Conservation (phyloP, 768 basidiomycete species). For the Boletus sp. region DNA sequence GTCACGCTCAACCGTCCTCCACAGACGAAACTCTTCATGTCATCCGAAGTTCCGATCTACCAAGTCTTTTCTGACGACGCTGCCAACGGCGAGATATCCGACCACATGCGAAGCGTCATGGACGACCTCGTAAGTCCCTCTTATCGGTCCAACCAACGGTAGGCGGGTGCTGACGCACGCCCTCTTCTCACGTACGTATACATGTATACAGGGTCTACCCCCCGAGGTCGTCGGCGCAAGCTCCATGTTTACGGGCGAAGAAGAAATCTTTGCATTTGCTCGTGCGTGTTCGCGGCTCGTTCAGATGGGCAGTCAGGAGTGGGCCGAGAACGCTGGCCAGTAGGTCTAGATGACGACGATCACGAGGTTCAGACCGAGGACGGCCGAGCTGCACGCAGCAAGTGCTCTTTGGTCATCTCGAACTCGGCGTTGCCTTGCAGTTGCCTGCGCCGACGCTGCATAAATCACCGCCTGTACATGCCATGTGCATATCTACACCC, state of each 20-base stretch:
- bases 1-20: slow-evolving; percentile 49
- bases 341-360: background rate
- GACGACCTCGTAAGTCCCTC: slow-evolving; percentile 78
- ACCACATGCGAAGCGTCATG: slow-evolving; percentile 93
- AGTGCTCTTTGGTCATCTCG: background rate
- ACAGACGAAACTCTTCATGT: slow-evolving; percentile 86
- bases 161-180: background rate
- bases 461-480: too few relatives aligned
- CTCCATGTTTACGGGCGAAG: slow-evolving; percentile 94
- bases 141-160: background rate
- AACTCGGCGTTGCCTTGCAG: too few relatives aligned
- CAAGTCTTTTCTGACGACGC: slow-evolving; percentile 83
- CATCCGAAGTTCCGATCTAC: slow-evolving; percentile 90
- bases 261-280: slow-evolving; percentile 96
- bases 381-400: background rate
- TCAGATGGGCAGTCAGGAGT: slow-evolving; percentile 89
- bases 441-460: too few relatives aligned
- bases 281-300: slow-evolving; percentile 86
- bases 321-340: slow-evolving; percentile 53
- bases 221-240: slow-evolving; percentile 74
- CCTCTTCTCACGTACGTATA: background rate
- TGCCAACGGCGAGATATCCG: slow-evolving; percentile 48
- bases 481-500: too few relatives aligned
- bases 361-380: too few relatives aligned
- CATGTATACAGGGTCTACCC: slow-evolving; percentile 62